Percentiles rank a stretch among this genome's conserved stretches.
These are phyloP conservation scores for Fusarium equiseti DNA, from an alignment of 2,329 filamentous ascomycete species.

Conservation along the genomic window DNA sequence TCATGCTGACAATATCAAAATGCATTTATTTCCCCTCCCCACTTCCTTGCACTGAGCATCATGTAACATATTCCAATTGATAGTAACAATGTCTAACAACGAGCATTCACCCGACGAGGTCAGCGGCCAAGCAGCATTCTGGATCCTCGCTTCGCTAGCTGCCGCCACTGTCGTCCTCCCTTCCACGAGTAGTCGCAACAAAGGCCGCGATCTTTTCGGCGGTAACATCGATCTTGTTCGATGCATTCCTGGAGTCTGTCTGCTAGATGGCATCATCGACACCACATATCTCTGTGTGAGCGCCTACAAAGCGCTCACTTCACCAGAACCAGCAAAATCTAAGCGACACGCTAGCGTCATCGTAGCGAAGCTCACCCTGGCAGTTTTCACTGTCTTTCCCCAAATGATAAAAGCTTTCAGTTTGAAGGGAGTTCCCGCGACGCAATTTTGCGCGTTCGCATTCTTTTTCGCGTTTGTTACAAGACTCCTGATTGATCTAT, in stretches of 20 bases:
- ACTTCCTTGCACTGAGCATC: not conserved
- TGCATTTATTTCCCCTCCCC: too few species aligned
- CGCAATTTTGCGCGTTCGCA: not conserved
- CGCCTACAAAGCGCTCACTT: fast-evolving
- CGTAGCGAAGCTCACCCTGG: not conserved
- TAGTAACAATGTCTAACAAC: not conserved
- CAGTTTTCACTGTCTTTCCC: not conserved
- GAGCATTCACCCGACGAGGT: not conserved
- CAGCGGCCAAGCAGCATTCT: conserved; percentile 16
- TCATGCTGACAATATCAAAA: not conserved
- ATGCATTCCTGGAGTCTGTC: conserved; percentile 3
- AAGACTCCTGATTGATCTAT: conserved; percentile 2
- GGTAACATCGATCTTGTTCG: conserved; percentile 8
- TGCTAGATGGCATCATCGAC: not conserved
- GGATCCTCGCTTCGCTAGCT: conserved; percentile 16
- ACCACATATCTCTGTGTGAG: fast-evolving
- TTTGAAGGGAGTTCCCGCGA: conserved; percentile 2
- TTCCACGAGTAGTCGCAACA: not conserved
- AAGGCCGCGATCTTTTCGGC: not conserved
- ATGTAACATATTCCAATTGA: not conserved
- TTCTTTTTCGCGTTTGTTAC: conserved; percentile 10
- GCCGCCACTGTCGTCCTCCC: conserved; percentile 10
- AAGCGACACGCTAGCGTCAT: not conserved
- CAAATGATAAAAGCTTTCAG: conserved; percentile 8
- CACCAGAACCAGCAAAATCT: not conserved